Percentiles rank a stretch among this genome's conserved stretches.
phyloP scores from a whole-genome alignment of 768 basidiomycete genomes.

The Phanerochaete carnosa region DNA sequence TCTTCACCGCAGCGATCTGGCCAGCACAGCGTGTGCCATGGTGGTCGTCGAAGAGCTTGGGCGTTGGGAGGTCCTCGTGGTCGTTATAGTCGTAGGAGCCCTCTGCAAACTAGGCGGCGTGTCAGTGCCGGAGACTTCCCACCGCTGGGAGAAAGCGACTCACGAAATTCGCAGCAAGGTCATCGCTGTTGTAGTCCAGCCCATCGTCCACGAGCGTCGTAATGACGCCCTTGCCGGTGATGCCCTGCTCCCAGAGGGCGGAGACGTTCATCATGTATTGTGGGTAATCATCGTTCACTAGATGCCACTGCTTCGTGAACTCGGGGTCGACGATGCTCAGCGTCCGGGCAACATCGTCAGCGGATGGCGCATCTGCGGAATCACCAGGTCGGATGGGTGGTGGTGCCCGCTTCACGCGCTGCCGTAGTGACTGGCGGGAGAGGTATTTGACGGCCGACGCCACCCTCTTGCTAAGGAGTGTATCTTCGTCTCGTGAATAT shows the following conservation, averaged over 20 bases:
- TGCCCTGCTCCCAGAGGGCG: constrained; percentile 84
- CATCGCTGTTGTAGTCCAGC: constrained; percentile 83
- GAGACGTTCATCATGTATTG: constrained; percentile 93
- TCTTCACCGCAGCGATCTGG: constrained; percentile 90
- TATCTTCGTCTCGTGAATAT: constrained; percentile 40
- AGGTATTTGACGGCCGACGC: constrained; percentile 59
- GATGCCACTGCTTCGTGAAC: constrained; percentile 89
- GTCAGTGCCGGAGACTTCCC: not conserved
- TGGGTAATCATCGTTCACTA: constrained; percentile 82
- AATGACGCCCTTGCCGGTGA: constrained; percentile 84
- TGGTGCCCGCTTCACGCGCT: constrained; percentile 71
- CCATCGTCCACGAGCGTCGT: constrained; percentile 95
- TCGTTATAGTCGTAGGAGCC: constrained; percentile 98
- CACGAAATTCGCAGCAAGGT: constrained; percentile 91
- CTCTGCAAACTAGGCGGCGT: constrained; percentile 60
- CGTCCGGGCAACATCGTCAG: constrained; percentile 49
- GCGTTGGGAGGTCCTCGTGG: constrained; percentile 82
- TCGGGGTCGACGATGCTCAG: constrained; percentile 79
- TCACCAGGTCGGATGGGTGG: constrained; percentile 43
- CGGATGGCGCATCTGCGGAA: constrained; percentile 25
- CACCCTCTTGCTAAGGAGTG: constrained; percentile 37
- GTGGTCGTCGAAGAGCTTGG: constrained; percentile 85
- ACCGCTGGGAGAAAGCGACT: constrained; percentile 28
- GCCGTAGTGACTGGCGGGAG: constrained; percentile 60
- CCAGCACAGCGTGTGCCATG: constrained; percentile 98